Conservation (phyloP, 1,139 yeast genomes). For the Nakaseomyces bracarensis region DNA sequence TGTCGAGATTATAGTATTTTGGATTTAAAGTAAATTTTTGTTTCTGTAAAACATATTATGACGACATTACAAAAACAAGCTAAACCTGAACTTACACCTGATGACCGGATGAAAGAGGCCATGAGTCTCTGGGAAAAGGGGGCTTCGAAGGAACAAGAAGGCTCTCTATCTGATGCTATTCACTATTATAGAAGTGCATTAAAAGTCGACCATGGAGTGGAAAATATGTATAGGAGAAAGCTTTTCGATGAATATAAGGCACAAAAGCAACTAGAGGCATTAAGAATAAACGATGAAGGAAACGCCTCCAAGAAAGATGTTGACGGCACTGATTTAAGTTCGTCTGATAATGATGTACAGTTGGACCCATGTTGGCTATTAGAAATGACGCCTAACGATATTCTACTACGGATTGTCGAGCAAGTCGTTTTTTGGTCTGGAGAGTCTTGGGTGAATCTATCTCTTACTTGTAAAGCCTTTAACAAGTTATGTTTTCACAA, state of each 20-base stretch:
- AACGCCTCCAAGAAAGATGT: slow-evolving; percentile 33
- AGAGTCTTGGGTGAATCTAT: slow-evolving; percentile 58
- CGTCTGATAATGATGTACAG: slow-evolving; percentile 24
- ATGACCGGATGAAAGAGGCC: slow-evolving; percentile 37
- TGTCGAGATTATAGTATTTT: no score
- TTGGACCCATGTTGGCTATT: slow-evolving; percentile 46
- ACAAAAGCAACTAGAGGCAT: slow-evolving; percentile 17
- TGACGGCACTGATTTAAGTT: slow-evolving; percentile 34
- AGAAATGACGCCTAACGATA: slow-evolving; percentile 54
- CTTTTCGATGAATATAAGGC: slow-evolving; percentile 30
- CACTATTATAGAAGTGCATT: slow-evolving; percentile 64
- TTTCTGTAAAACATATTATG: no score
- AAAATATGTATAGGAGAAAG: slow-evolving; percentile 54
- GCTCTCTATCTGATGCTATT: slow-evolving; percentile 75
- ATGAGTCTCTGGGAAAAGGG: slow-evolving; percentile 61
- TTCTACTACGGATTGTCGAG: slow-evolving; percentile 48
- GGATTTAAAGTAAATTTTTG: no score
- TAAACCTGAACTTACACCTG: neutral
- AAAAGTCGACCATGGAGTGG: slow-evolving; percentile 58
- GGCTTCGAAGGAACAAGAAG: slow-evolving; percentile 61
- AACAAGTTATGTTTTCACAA: slow-evolving; percentile 55
- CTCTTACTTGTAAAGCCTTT: slow-evolving; percentile 54
- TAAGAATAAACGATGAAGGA: slow-evolving; percentile 10
- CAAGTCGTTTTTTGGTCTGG: slow-evolving; percentile 45
- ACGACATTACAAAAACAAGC: no score